phyloP scores from a whole-genome alignment of 2,329 filamentous ascomycete species.

The Bimuria novae-zelandiae region DNA sequence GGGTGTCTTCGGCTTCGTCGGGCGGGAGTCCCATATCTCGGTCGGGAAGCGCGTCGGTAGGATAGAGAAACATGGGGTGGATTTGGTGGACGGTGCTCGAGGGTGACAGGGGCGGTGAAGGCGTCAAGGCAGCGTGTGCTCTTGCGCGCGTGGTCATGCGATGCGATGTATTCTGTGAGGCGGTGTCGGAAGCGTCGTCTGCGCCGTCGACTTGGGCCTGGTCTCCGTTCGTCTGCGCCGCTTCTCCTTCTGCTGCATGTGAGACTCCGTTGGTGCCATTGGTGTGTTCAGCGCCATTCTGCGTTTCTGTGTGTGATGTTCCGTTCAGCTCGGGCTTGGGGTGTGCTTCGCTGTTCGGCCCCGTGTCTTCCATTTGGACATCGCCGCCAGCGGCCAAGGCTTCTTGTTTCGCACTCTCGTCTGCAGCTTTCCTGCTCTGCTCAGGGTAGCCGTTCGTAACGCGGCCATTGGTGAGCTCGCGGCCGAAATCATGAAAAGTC shows the following conservation, averaged over 20 bases:
- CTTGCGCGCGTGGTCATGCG: conserved; percentile 61
- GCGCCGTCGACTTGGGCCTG: conserved; percentile 23
- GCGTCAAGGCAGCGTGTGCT: conserved; percentile 51
- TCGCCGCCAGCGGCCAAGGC: conserved; percentile 23
- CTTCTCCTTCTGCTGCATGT: conserved; percentile 17
- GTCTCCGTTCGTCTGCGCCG: conserved; percentile 30
- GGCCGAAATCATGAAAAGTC: conserved; percentile 24
- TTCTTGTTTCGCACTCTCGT: conserved; percentile 12
- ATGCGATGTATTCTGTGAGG: conserved; percentile 50
- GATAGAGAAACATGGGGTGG: conserved; percentile 75
- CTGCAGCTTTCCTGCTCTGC: conserved; percentile 6
- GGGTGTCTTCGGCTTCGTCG: conserved; percentile 76
- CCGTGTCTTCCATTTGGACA: conserved; percentile 35
- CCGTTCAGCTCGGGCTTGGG: conserved; percentile 19
- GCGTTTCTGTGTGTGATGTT: conserved; percentile 3
- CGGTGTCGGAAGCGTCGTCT: conserved; percentile 50
- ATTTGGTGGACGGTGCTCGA: conserved; percentile 60
- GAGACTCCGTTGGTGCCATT: conserved; percentile 28
- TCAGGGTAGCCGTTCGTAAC: conserved; percentile 16
- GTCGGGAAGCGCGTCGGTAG: conserved; percentile 65
- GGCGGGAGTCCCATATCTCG: conserved; percentile 73
- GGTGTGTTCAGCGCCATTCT: conserved; percentile 24
- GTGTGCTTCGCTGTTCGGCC: conserved; percentile 22
- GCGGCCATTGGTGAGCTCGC: conserved; percentile 16
- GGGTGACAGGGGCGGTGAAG: conserved; percentile 52